phyloP scores from a whole-genome alignment of 768 basidiomycete genomes.

The Pholiota molesta region DNA sequence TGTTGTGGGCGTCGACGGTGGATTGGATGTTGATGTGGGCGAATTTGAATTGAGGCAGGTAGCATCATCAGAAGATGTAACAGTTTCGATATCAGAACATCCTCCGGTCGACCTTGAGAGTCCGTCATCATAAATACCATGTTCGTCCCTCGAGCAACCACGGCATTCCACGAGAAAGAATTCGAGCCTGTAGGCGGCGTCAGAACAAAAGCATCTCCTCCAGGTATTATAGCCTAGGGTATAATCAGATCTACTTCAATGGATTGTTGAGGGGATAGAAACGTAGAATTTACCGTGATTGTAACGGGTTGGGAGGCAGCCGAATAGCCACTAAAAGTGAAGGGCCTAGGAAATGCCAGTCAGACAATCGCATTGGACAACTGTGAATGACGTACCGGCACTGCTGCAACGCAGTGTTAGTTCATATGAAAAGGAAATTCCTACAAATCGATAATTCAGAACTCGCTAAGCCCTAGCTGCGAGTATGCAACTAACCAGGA shows the following conservation, averaged over 20 bases:
- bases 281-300: slow-evolving; percentile 43
- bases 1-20: slow-evolving; percentile 28
- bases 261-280: neutral
- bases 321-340: slow-evolving; percentile 45
- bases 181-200: slow-evolving; percentile 40
- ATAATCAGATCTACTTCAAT: neutral
- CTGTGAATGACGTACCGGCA: slow-evolving; percentile 50
- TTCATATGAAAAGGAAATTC: slow-evolving; percentile 48
- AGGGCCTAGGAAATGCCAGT: slow-evolving; percentile 39
- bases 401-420: slow-evolving; percentile 56
- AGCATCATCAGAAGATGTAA: slow-evolving; percentile 48
- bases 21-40: slow-evolving; percentile 48
- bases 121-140: slow-evolving; percentile 62
- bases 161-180: slow-evolving; percentile 56
- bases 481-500: slow-evolving; percentile 34
- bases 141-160: slow-evolving; percentile 59
- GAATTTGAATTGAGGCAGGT: slow-evolving; percentile 57
- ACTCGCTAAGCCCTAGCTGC: neutral
- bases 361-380: neutral
- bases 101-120: slow-evolving; percentile 57
- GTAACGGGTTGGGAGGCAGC: slow-evolving; percentile 56
- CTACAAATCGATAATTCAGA: slow-evolving; percentile 22
- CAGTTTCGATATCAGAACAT: slow-evolving; percentile 52
- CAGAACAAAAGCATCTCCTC: slow-evolving; percentile 54
- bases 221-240: slow-evolving; percentile 70